A percentile compares a stretch with the other conserved stretches of the same genome.
Evolutionary conservation across 441 rosid species (phyloP).

Genomic region (Pelargonium australe): DNA sequence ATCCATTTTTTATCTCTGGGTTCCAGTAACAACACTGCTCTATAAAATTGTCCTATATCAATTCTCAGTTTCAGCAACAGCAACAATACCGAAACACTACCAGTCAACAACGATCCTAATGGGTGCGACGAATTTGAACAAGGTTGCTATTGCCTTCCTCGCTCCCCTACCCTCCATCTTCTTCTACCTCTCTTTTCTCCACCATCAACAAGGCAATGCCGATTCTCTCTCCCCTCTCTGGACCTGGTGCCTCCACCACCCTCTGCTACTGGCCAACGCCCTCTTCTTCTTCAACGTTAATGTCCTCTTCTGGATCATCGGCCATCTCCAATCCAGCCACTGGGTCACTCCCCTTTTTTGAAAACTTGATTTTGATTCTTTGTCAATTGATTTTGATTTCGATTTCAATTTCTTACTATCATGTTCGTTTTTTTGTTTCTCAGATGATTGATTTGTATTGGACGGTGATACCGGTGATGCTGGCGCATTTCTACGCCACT

Average conservation of each 20-base stretch:
- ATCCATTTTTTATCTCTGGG: too few relatives aligned
- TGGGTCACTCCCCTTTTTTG: slow-evolving; percentile 46
- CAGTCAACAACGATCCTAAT: neutral
- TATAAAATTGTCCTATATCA: too few relatives aligned
- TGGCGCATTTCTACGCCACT: slow-evolving; percentile 63
- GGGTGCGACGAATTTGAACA: slow-evolving; percentile 32
- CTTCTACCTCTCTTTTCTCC: slow-evolving; percentile 57
- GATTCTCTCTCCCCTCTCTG: slow-evolving; percentile 33
- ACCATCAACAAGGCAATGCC: slow-evolving; percentile 4
- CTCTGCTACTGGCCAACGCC: slow-evolving; percentile 63
- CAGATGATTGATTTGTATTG: slow-evolving; percentile 94
- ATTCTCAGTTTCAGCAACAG: too few relatives aligned
- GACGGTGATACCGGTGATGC: slow-evolving; percentile 83
- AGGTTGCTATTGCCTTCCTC: slow-evolving; percentile 53
- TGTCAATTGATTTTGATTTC: neutral
- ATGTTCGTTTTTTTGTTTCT: neutral
- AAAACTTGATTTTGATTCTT: neutral
- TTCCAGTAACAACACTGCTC: too few relatives aligned
- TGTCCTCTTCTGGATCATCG: slow-evolving; percentile 77
- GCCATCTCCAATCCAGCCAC: slow-evolving; percentile 69
- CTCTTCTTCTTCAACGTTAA: slow-evolving; percentile 92
- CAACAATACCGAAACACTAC: too few relatives aligned
- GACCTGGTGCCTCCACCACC: slow-evolving; percentile 70
- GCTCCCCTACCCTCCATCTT: slow-evolving; percentile 73
- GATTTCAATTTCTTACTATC: neutral